Evolutionary conservation across 192 early-diverging fungal species (phyloP).

Genomic region (Umbelopsis vinacea): DNA sequence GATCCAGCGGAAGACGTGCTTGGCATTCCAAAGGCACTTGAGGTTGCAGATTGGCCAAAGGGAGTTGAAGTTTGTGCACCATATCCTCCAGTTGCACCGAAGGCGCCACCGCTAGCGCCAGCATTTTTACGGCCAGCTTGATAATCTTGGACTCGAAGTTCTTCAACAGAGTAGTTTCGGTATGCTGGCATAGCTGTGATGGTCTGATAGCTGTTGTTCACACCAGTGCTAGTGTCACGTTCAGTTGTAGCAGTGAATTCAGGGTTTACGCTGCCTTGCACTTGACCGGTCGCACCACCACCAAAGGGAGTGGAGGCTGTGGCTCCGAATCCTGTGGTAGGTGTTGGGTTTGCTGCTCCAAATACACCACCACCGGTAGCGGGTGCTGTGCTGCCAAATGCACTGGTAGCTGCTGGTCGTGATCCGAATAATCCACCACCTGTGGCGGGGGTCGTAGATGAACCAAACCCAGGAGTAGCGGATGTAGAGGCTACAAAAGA

Average conservation of each 20-base stretch:
- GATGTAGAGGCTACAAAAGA: conserved; percentile 15
- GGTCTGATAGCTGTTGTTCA: conserved; percentile 64
- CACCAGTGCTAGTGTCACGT: conserved; percentile 50
- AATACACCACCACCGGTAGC: conserved; percentile 32
- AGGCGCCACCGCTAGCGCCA: conserved; percentile 30
- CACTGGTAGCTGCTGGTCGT: conserved; percentile 38
- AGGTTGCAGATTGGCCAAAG: conserved; percentile 23
- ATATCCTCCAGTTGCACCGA: conserved; percentile 43
- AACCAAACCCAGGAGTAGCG: conserved; percentile 48
- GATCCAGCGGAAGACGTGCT: conserved; percentile 31
- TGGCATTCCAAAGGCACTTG: conserved; percentile 39
- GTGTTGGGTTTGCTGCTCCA: conserved; percentile 38
- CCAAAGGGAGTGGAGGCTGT: conserved; percentile 49
- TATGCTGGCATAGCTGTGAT: conserved; percentile 90
- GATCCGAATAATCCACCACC: conserved; percentile 38
- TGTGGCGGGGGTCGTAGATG: conserved; percentile 41
- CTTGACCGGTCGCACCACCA: conserved; percentile 29
- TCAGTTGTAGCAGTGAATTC: conserved; percentile 58
- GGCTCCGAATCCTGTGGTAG: conserved; percentile 37
- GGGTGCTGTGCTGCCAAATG: conserved; percentile 43
- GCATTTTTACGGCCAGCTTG: conserved; percentile 73
- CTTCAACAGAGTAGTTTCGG: conserved; percentile 83
- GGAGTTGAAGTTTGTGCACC: conserved; percentile 30
- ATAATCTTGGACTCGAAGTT: conserved; percentile 91
- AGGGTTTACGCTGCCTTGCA: conserved; percentile 59